Base-by-base conservation (phyloP, 2,329 filamentous ascomycete species). In the Elsinoe australis region DNA sequence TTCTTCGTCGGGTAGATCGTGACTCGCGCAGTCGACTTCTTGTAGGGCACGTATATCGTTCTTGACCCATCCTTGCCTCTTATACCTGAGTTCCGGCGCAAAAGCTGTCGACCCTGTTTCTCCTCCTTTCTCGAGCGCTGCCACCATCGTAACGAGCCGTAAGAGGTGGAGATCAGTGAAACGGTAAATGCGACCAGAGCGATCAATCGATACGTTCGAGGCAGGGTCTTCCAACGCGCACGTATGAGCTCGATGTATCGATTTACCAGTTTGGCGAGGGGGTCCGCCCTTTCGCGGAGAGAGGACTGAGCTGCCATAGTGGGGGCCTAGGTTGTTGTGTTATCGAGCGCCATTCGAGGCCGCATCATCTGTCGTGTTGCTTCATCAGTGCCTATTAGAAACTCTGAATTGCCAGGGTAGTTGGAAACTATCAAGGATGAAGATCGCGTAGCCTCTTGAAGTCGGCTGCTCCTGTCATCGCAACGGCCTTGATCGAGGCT, bases 21-120 rank as follows among this genome's bases (percentile, higher is more conserved):
- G 39, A 98, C 90, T 65, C 94, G 94, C 56, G 88, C 85, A 2
- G 88, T 95, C 47, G 81, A 75, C 56, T 88, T 79, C 65, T 87
- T 87, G 67, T 95, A 92, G 1, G 90, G 89, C 21, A 98, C 92
- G 61, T 92, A 96, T 51, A 98, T 92, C 10, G 88, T 94, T 49
- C 92, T 78, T 41, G 87, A 90, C 42, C 92, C 92, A 72, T 96
- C 92, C 69, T 95, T 95, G 58, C 90, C 87, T 67, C 85, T 80
- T 53, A 96, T 73, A 59, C 88, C 94, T 24, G 90, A 96, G 67
- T 98, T 98, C 52, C 86, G 83, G 50, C 92, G 80, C 54, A 96
- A 71, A 47, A 98, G 75, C 55, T 85, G 84, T 53, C 79, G 75
- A 4, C 89, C 89, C 57, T 88, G 84, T 58, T 92, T 88, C 55